A percentile compares a stretch with the other conserved stretches of the same genome.
Evolutionary conservation across 2,329 filamentous ascomycete species (phyloP).

Genomic region (Arthrobotrys musiformis): DNA sequence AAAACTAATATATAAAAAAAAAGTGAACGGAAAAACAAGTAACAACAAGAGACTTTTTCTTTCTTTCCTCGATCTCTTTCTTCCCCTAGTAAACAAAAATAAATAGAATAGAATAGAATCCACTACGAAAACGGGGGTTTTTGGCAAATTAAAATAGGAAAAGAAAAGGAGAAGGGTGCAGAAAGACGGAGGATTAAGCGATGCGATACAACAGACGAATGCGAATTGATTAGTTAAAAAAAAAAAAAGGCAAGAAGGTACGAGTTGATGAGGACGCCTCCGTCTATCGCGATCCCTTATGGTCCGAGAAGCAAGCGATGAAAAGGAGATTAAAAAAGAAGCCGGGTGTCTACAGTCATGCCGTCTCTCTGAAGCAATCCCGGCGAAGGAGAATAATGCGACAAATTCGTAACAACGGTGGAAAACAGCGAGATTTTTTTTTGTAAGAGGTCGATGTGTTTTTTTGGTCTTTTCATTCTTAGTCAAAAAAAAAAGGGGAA

Average conservation of each 20-base stretch:
- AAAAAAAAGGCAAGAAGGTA: conserved; percentile 6
- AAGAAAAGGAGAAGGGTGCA: conserved; percentile 9
- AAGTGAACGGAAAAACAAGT: neutral
- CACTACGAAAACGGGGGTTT: neutral
- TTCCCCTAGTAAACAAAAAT: neutral
- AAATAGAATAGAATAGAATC: neutral
- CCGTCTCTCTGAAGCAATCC: conserved; percentile 2
- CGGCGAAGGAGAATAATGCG: neutral
- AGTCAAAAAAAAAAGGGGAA: neutral
- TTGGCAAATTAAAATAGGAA: conserved; percentile 18
- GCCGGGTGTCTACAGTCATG: conserved; percentile 24
- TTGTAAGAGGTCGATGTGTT: neutral
- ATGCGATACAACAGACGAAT: neutral
- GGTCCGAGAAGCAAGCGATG: conserved; percentile 19
- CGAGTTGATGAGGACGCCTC: conserved; percentile 5
- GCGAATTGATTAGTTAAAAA: neutral
- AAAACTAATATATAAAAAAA: neutral
- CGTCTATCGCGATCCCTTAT: conserved; percentile 13
- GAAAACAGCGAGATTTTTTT: too few species aligned
- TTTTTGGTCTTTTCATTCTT: conserved; percentile 9
- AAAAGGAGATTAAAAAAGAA: conserved; percentile 25
- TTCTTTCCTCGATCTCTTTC: conserved; percentile 16
- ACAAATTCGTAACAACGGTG: neutral
- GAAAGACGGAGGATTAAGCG: conserved; percentile 5
- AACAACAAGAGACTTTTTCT: conserved; percentile 9